Conservation (phyloP, 306 rosid genomes). For the Inga leiocalycina region DNA sequence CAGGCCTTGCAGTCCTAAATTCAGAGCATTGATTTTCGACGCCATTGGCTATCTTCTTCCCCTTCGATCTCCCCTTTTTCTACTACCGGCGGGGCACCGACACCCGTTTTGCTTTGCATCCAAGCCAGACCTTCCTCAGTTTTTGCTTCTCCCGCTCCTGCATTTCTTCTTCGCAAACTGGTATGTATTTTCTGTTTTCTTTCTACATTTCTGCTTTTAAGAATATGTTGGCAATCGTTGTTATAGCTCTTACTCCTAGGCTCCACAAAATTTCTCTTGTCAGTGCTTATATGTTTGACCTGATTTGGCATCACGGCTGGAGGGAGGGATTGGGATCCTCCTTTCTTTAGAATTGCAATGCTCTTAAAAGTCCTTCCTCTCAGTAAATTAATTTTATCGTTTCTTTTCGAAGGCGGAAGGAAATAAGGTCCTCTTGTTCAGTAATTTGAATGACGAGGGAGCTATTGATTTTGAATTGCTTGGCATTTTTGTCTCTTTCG, state of each 20-base stretch:
- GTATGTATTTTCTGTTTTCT: constrained; percentile 35
- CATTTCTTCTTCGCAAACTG: constrained; percentile 18
- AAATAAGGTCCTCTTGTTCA: constrained; percentile 28
- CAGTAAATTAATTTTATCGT: constrained; percentile 8
- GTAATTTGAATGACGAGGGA: constrained; percentile 40
- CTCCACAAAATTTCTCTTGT: not conserved
- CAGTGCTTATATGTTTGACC: not conserved
- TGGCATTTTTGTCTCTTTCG: constrained; percentile 57
- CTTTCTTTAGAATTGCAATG: not conserved
- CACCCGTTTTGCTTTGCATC: constrained; percentile 46
- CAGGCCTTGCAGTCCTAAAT: constrained; percentile 31
- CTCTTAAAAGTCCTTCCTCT: constrained; percentile 9
- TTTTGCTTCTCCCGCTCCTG: constrained; percentile 23
- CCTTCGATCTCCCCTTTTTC: constrained; percentile 13
- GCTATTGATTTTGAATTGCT: constrained; percentile 43
- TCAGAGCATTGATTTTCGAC: constrained; percentile 40
- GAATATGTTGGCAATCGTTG: not conserved
- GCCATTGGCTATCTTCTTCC: constrained; percentile 2
- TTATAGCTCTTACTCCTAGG: not conserved
- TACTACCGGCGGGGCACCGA: constrained; percentile 51
- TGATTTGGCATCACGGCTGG: not conserved
- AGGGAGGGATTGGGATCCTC: not conserved
- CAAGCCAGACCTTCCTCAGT: constrained; percentile 20
- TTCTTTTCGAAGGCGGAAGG: constrained; percentile 8
- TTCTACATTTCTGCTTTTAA: not conserved